Conservation (phyloP, 75 land plant species). For the Picea glauca region DNA sequence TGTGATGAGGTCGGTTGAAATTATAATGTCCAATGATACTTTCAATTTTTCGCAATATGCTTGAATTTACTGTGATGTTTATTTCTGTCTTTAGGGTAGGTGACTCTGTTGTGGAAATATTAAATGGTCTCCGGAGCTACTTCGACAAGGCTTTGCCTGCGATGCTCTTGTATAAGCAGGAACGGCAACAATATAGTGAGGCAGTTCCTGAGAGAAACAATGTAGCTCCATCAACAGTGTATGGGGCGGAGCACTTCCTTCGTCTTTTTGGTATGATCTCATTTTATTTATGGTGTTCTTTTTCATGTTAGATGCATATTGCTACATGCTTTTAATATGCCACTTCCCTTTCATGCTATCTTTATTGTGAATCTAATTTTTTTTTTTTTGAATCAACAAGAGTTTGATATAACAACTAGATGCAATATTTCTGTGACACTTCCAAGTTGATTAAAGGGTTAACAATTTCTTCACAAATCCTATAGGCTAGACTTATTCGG, state of each 20-base stretch:
- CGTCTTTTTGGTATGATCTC: slow-evolving; percentile 80
- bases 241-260: slow-evolving; percentile 98
- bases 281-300: not conserved
- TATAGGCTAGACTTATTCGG: not conserved
- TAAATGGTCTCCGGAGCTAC: slow-evolving; percentile 81
- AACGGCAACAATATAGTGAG: slow-evolving; percentile 71
- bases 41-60: not conserved
- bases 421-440: no score
- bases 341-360: not conserved
- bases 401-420: no score
- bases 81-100: slow-evolving; percentile 36
- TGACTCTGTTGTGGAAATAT: slow-evolving; percentile 73
- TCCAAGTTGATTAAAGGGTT: not conserved
- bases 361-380: not conserved
- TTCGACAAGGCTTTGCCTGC: slow-evolving; percentile 90
- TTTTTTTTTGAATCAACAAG: no score
- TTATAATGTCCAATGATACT: not conserved
- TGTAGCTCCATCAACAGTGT: slow-evolving; percentile 71
- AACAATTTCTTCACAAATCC: not conserved
- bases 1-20: not conserved
- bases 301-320: not conserved
- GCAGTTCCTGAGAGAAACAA: slow-evolving; percentile 36
- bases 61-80: slow-evolving; percentile 1
- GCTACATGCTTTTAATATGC: not conserved
- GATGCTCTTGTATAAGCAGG: slow-evolving; percentile 88